Base-by-base conservation (phyloP, 139 green algal species). In the Volvox reticuliferus region DNA sequence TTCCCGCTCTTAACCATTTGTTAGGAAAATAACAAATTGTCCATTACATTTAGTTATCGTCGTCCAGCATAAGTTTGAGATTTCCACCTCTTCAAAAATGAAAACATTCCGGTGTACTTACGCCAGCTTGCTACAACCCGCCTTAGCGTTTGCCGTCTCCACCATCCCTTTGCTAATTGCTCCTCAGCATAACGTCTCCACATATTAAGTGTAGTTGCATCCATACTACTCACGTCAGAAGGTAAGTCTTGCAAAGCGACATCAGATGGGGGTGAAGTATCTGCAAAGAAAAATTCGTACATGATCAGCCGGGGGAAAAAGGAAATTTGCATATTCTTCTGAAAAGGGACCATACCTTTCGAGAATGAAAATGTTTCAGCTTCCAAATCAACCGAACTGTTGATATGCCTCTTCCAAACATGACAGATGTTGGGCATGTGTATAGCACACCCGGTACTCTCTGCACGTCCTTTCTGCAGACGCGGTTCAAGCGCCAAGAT, bases 161-260 rank as follows among this genome's bases (percentile, higher is more conserved):
- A 20, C 84, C 84, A 89, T n/a, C 82, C 69, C 0, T 61, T 14
- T 12, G 84, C 84, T 0, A 89, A 67, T 26, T 82, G 68, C 14
- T 26, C 1, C 1, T 73, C 62, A 5, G 84, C 84, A 30, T 89
- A 88, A 0, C 82, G 19, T 14, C 32, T 22, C 82, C 82, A 88
- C 22, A 79, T 2, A 9, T 65, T 30, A 24, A 71, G 65, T 18
- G 63, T 79, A 28, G 33, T 13, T 30, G 20, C 22, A 19, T 88
- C 65, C 82, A 88, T 87, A 32, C 50, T 50, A 55, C 79, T 86
- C 50, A 86, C 26, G 18, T 86, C 50, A 21, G 26, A 44, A 22
- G 79, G 79, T 0, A 86, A 55, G 26, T 61, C 78, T 22, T 84
- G 37, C 37, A 81, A 24, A 0, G 30, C 17, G 28, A 81, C 22